Evolutionary conservation across 2,329 filamentous ascomycete species (phyloP), one percentile per base, ranked within the genome.

Genomic region (Alternaria incomplexa): DNA sequence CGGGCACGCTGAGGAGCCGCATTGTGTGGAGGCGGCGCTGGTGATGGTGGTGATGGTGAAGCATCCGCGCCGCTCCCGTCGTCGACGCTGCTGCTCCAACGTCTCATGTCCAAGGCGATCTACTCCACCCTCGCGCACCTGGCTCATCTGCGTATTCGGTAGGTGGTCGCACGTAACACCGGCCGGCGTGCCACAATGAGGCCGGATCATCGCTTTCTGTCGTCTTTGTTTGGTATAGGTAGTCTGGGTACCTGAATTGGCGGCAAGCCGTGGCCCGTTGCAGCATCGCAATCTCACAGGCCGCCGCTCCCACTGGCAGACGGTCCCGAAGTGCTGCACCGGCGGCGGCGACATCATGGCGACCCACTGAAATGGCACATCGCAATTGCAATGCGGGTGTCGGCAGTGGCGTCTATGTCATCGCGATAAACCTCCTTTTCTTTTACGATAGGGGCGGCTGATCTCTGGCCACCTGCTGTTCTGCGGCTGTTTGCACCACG

Each of bases 241-340:
- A 13, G 58, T 44, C 52, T 43, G 45, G 25, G 57, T 44, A 48
- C 45, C 48, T 46, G 47, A 53, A 46, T 26, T 58, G 48, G 55
- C 43, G 55, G 55, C 54, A 26, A 30, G 5, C 47, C 47, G 59
- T 58, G 60, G 55, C 48, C 50, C 17, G 46, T 44, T 40, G 48
- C 36, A 50, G 40, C 50, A 59, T 59, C 48, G 55, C 56, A 62
- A 62, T 62, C 56, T 62, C 60, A 40, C 36, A 23, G 17, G 15
- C 36, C 36, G 36, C 36, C 13, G 15, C 26, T 46, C 40, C 46
- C 30, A 44, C 25, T 54, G 15, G 52, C 52, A 28, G 52, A 44
- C 52, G 48, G 30, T 20, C 48, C 48, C 48, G 36, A 40, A 40
- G 36, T 36, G 22, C 48, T 40, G 48, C 23, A 25, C 36, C 26